Conservation (phyloP, 1,284 basidiomycete genomes). For the Papiliotrema fonsecae region DNA sequence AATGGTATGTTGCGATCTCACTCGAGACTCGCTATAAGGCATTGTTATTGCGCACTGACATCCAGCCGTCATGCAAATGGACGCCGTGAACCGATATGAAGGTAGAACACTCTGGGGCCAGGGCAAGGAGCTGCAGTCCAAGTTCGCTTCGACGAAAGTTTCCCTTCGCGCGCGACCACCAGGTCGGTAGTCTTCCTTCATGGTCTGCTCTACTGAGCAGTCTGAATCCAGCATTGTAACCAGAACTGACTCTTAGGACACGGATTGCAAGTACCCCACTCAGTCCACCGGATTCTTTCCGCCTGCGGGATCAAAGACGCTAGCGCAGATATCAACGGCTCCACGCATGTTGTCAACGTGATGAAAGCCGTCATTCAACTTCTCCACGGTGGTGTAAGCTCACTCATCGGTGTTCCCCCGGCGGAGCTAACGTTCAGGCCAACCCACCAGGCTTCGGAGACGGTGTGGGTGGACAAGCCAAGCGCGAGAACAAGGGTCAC, state of each 20-base stretch:
- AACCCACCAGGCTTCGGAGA: slow-evolving; percentile 42
- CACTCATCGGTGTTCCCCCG: neutral
- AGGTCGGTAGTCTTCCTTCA: slow-evolving; percentile 22
- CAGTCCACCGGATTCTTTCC: slow-evolving; percentile 77
- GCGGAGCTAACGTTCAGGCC: slow-evolving; percentile 16
- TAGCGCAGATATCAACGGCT: slow-evolving; percentile 90
- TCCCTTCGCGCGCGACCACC: slow-evolving; percentile 83
- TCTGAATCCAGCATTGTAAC: too few relatives aligned
- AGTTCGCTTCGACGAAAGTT: slow-evolving; percentile 80
- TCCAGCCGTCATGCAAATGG: slow-evolving; percentile 56
- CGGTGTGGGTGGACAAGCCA: slow-evolving; percentile 30
- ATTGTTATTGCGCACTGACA: neutral
- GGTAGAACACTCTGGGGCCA: slow-evolving; percentile 74
- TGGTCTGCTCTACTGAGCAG: neutral
- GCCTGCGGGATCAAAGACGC: slow-evolving; percentile 93
- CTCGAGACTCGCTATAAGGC: neutral
- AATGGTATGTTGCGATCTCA: slow-evolving; percentile 51
- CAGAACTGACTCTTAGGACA: slow-evolving; percentile 62
- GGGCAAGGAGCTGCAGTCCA: slow-evolving; percentile 63
- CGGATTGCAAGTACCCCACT: slow-evolving; percentile 83
- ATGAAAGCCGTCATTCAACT: slow-evolving; percentile 50
- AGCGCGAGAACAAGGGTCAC: slow-evolving; percentile 41
- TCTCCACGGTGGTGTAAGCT: slow-evolving; percentile 45
- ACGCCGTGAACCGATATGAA: slow-evolving; percentile 84
- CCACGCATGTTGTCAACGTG: slow-evolving; percentile 68